Percentiles rank a stretch among this genome's conserved stretches.
Evolutionary conservation across 1,284 basidiomycete species (phyloP).

Genomic region (Ganoderma multipileum): DNA sequence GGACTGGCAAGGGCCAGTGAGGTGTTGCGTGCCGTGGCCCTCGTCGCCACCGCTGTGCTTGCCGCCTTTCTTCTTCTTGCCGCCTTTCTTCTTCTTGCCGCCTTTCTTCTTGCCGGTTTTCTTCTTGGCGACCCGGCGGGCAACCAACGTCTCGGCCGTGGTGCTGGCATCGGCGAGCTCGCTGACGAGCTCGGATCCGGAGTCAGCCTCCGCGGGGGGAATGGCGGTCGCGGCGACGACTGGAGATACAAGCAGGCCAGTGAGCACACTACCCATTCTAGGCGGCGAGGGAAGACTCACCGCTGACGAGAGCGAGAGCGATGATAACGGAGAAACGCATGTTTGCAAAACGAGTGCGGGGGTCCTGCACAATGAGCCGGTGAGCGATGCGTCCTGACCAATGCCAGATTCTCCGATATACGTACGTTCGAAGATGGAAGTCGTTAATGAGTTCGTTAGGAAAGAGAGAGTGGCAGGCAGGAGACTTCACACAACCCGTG

Average conservation of each 20-base stretch:
- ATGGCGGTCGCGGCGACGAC: conserved; percentile 19
- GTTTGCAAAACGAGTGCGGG: conserved; percentile 8
- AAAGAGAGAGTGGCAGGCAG: conserved; percentile 15
- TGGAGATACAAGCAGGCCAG: background rate
- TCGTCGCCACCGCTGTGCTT: too few relatives aligned
- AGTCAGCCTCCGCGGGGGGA: conserved; percentile 15
- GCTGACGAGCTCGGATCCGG: too few relatives aligned
- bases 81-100: too few relatives aligned
- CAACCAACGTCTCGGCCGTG: background rate
- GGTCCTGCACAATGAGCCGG: background rate
- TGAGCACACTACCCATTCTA: background rate
- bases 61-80: too few relatives aligned
- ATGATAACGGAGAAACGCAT: conserved; percentile 23
- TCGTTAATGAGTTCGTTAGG: conserved; percentile 14
- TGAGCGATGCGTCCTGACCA: background rate
- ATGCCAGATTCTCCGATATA: background rate
- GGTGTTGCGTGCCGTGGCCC: background rate
- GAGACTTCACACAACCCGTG: conserved; percentile 22
- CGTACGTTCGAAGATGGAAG: conserved; percentile 12
- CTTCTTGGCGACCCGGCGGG: too few relatives aligned
- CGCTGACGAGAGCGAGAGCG: conserved; percentile 21
- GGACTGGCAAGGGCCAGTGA: conserved; percentile 4
- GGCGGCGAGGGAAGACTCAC: background rate
- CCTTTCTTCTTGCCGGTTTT: too few relatives aligned
- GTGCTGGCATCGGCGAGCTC: too few relatives aligned